Conservation (phyloP, 169 alveolate species). For the Cryptosporidium parvum region DNA sequence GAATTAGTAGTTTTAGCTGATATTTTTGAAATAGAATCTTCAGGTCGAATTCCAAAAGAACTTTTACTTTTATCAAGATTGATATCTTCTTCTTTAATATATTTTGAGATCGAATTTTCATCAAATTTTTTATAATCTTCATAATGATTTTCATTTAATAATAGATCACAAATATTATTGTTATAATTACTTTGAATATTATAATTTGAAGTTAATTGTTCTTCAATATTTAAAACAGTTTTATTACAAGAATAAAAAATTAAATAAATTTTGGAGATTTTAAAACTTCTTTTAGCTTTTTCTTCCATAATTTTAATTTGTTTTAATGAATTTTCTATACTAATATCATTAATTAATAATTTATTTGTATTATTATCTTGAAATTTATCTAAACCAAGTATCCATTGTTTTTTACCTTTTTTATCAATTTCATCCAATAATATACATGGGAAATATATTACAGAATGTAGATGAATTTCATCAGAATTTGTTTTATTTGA, state of each 20-base stretch:
- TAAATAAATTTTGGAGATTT: constrained; percentile 41
- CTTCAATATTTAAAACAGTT: constrained; percentile 66
- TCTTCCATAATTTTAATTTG: constrained; percentile 54
- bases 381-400: constrained; percentile 23
- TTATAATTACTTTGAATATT: background rate
- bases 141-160: background rate
- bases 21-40: constrained; percentile 60
- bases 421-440: constrained; percentile 36
- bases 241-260: constrained; percentile 57
- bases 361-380: background rate
- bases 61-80: background rate
- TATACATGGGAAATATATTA: constrained; percentile 50
- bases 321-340: constrained; percentile 1
- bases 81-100: background rate
- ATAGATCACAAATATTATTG: too few relatives aligned
- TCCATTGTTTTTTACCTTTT: constrained; percentile 69
- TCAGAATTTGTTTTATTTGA: background rate
- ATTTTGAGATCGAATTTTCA: background rate
- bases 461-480: constrained; percentile 28
- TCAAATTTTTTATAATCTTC: background rate
- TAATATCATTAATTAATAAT: background rate
- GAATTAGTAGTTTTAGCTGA: constrained; percentile 44
- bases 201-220: constrained; percentile 4
- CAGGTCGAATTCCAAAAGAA: constrained; percentile 17
- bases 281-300: constrained; percentile 54